Evolutionary conservation across 208 protist genomes (phyloP).

Genomic region (Polymyxa betae): DNA sequence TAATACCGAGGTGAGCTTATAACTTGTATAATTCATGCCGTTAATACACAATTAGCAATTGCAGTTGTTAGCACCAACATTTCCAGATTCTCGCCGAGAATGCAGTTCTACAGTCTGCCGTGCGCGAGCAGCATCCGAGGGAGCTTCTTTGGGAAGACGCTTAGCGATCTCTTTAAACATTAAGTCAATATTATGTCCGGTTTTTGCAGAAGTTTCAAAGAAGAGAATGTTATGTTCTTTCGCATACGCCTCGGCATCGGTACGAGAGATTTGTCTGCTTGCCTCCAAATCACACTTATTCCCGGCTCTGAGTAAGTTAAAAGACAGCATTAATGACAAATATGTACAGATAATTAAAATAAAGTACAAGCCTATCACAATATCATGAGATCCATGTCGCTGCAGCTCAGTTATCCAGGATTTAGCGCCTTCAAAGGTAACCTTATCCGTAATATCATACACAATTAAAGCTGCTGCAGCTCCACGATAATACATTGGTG

Average conservation of each 20-base stretch:
- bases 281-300: conserved; percentile 38
- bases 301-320: conserved; percentile 9
- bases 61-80: not conserved
- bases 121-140: not conserved
- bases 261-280: not conserved
- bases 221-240: conserved; percentile 79
- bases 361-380: conserved; percentile 70
- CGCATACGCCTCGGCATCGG: conserved; percentile 75
- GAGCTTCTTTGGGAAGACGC: not conserved
- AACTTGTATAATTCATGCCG: no score
- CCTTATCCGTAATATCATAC: conserved; percentile 83
- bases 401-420: conserved; percentile 73
- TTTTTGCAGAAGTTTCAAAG: conserved; percentile 82
- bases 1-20: not conserved
- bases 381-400: conserved; percentile 69
- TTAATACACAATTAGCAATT: no score
- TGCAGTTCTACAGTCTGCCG: not conserved
- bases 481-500: conserved; percentile 88
- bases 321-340: not conserved
- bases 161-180: conserved; percentile 80
- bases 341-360: conserved; percentile 60
- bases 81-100: not conserved
- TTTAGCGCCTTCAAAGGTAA: conserved; percentile 68
- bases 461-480: conserved; percentile 87
- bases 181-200: conserved; percentile 80